These are phyloP conservation scores for Trichoderma asperelloides DNA, from an alignment of 495 filamentous ascomycete species.

Conservation along the genomic window DNA sequence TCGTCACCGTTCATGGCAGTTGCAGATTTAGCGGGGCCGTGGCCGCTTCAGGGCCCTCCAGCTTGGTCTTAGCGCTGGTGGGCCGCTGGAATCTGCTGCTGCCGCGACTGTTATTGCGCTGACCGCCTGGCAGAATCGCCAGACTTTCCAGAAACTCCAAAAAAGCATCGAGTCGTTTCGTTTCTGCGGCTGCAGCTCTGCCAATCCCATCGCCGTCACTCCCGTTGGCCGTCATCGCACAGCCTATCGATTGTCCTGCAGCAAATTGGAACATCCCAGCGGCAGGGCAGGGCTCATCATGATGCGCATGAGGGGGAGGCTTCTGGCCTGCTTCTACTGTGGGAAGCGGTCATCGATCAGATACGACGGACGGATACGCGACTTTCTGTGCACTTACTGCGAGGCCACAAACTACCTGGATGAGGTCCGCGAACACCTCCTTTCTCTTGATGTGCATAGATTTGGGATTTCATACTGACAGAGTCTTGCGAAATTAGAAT, in stretches of 20 bases:
- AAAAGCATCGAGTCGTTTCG: background rate
- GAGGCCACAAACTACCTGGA: constrained; percentile 80
- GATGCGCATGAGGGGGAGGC: background rate
- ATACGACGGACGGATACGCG: constrained; percentile 40
- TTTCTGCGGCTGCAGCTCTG: background rate
- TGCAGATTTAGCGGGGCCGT: background rate
- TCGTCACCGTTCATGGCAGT: background rate
- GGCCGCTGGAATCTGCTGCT: background rate
- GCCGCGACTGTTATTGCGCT: background rate
- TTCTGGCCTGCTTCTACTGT: constrained; percentile 69
- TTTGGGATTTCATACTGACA: constrained; percentile 12
- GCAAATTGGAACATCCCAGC: background rate
- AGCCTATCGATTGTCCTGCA: background rate
- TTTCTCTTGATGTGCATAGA: background rate
- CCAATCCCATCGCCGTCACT: background rate
- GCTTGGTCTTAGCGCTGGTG: background rate
- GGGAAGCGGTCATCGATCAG: constrained; percentile 49
- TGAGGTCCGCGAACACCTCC: constrained; percentile 29
- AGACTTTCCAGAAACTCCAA: background rate
- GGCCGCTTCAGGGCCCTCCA: background rate
- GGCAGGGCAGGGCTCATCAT: background rate
- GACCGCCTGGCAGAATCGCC: constrained; percentile 5
- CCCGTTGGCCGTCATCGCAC: background rate
- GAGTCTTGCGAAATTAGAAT: constrained; percentile 41
- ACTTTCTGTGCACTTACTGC: constrained; percentile 64